These are phyloP conservation scores for Fusarium clavum DNA, from an alignment of 2,329 filamentous ascomycete genomes.

Conservation along the genomic window DNA sequence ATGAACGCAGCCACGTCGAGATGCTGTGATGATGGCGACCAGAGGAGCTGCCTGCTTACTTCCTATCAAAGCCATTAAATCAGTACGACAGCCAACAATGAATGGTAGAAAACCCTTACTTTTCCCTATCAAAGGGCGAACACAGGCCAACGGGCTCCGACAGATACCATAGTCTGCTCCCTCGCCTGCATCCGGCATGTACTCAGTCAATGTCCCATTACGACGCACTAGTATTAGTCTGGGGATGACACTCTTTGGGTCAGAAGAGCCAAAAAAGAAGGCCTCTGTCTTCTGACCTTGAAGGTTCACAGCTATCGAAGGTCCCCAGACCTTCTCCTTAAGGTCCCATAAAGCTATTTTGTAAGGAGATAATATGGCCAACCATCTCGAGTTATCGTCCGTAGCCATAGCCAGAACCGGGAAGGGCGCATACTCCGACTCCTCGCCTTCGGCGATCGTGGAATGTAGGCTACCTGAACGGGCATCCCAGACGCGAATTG, in stretches of 20 bases:
- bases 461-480: constrained; percentile 59
- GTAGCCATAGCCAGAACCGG: constrained; percentile 73
- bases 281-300: constrained; percentile 67
- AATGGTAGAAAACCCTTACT: constrained; percentile 49
- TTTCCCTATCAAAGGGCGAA: constrained; percentile 59
- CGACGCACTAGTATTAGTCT: constrained; percentile 71
- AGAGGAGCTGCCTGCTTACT: constrained; percentile 22
- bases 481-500: constrained; percentile 74
- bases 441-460: constrained; percentile 55
- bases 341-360: constrained; percentile 74
- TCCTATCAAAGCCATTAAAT: constrained; percentile 10
- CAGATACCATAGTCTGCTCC: constrained; percentile 61
- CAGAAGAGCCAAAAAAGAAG: constrained; percentile 69
- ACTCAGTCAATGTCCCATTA: constrained; percentile 72
- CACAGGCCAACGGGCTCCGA: constrained; percentile 64
- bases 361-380: constrained; percentile 72
- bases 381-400: constrained; percentile 71
- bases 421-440: constrained; percentile 60
- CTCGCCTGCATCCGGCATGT: constrained; percentile 60
- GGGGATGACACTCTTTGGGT: constrained; percentile 51
- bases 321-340: constrained; percentile 65
- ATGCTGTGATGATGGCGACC: constrained; percentile 57
- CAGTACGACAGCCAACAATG: neutral
- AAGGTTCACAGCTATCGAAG: constrained; percentile 63
- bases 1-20: constrained; percentile 63